phyloP scores from a whole-genome alignment of 1,139 yeast genomes.

The Taiozyma onychis region DNA sequence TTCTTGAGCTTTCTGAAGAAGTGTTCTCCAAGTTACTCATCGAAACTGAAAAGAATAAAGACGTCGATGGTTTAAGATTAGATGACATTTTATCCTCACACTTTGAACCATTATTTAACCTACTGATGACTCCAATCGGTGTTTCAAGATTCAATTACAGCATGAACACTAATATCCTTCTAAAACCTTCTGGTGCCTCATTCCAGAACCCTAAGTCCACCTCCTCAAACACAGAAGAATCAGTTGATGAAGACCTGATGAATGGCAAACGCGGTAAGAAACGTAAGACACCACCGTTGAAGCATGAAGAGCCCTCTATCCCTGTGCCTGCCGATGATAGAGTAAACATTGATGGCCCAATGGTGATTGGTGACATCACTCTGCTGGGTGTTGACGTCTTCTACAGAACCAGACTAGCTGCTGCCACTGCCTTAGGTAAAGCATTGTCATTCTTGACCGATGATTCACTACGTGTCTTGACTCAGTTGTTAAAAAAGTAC shows the following conservation, averaged over 20 bases:
- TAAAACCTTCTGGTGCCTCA: constrained; percentile 71
- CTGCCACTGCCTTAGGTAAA: constrained; percentile 72
- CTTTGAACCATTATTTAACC: constrained; percentile 54
- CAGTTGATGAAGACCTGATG: constrained; percentile 10
- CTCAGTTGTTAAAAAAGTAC: constrained; percentile 36
- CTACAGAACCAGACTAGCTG: constrained; percentile 68
- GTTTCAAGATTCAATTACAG: constrained; percentile 82
- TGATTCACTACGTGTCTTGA: constrained; percentile 34
- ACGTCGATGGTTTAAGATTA: constrained; percentile 27
- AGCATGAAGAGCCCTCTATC: constrained; percentile 21
- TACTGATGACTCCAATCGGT: constrained; percentile 92
- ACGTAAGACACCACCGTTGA: constrained; percentile 26
- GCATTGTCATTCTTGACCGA: constrained; percentile 53
- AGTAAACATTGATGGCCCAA: constrained; percentile 90
- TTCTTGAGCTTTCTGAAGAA: constrained; percentile 54
- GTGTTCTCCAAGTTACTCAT: constrained; percentile 56
- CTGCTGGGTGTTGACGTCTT: constrained; percentile 74
- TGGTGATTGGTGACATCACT: constrained; percentile 86
- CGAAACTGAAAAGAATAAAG: constrained; percentile 37
- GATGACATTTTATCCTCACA: constrained; percentile 49
- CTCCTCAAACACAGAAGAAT: not conserved
- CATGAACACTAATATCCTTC: constrained; percentile 68
- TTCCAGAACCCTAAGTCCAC: constrained; percentile 1
- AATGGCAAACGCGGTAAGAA: constrained; percentile 24
- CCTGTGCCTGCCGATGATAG: constrained; percentile 63